Evolutionary conservation across 768 basidiomycete species (phyloP), one percentile per base, ranked within the genome.

Genomic region (Mrakia hoshinonis): DNA sequence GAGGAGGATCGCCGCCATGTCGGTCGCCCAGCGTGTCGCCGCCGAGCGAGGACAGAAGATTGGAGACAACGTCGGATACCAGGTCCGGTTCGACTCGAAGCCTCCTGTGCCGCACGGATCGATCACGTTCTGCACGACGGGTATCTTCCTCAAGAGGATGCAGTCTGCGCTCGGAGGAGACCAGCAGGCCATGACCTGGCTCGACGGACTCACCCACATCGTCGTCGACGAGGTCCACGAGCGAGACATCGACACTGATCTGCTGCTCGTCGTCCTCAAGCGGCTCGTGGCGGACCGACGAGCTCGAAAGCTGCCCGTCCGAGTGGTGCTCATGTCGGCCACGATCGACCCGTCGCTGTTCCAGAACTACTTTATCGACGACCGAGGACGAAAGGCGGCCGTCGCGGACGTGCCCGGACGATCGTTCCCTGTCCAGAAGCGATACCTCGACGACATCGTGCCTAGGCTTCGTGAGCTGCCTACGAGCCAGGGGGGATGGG

Each of bases 181-280:
- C 81, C 81, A 26, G 78, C 77, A 46, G 73, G 75, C 76, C 1
- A 74, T 77, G 61, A 74, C 73, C 13, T 77, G 81, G 74, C 81
- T 95, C 71, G 92, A 94, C 75, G 83, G 86, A 66, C 83, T 95
- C 65, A 91, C 92, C 11, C 94, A 96, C 78, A 85, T 98, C 70
- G 80, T 96, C 55, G 91, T 97, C 34, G 94, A 98, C 78, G 93
- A 98, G 81, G 93, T 92, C 4, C 94, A 98, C 79, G 94, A 96
- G 80, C 88, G 94, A 36, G 92, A 95, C 75, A 86, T 95, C 72
- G 92, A 96, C 77, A 94, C 91, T 0, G 94, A 96, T 79, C 81
- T 96, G 29, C 81, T 92, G 52, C 84, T 98, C 22, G 90, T 92
- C 70, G 91, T 93, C 6, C 84, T 98, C 68, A 93, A 94, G 79